Percentiles rank a stretch among this genome's conserved stretches.
Evolutionary conservation across 202 grass and related monocot genomes (phyloP).

Genomic region (Elaeis oleifera): DNA sequence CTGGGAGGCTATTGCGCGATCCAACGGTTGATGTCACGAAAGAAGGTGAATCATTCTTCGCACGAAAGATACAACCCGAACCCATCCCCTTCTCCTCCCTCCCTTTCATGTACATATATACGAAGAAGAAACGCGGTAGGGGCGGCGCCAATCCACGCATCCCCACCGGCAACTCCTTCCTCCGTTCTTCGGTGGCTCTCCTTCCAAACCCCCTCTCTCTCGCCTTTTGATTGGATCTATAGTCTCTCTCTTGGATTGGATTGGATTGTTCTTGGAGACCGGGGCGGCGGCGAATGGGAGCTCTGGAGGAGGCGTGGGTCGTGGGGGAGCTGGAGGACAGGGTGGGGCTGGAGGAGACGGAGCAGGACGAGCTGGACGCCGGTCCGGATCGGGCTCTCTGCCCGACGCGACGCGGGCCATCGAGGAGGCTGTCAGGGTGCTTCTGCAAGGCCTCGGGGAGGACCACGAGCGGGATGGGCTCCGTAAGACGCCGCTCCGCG

Average conservation of each 20-base stretch:
- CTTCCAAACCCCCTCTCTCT: not conserved
- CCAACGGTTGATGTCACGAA: too few species aligned
- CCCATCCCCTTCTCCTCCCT: too few species aligned
- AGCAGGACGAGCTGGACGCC: conserved; percentile 10
- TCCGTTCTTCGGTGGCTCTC: conserved; percentile 16
- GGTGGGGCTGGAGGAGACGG: conserved; percentile 8
- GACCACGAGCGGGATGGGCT: conserved; percentile 68
- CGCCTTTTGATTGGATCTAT: not conserved
- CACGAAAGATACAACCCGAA: too few species aligned
- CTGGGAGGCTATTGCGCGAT: too few species aligned
- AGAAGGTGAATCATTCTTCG: too few species aligned
- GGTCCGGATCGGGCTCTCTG: conserved; percentile 11
- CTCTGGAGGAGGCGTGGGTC: conserved; percentile 63
- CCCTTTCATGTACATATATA: too few species aligned
- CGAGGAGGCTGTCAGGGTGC: conserved; percentile 46
- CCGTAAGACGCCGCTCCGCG: conserved; percentile 70
- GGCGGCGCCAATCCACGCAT: conserved; percentile 41
- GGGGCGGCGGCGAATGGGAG: conserved; percentile 36
- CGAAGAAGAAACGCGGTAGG: not conserved
- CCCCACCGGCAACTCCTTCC: conserved; percentile 17
- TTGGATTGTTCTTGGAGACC: conserved; percentile 11
- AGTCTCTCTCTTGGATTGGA: not conserved
- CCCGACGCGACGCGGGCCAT: conserved; percentile 19
- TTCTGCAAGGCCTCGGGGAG: conserved; percentile 78
- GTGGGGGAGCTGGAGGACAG: conserved; percentile 5